These are phyloP conservation scores for Leptosphaerulina australis DNA, from an alignment of 2,329 filamentous ascomycete genomes.

Conservation along the genomic window DNA sequence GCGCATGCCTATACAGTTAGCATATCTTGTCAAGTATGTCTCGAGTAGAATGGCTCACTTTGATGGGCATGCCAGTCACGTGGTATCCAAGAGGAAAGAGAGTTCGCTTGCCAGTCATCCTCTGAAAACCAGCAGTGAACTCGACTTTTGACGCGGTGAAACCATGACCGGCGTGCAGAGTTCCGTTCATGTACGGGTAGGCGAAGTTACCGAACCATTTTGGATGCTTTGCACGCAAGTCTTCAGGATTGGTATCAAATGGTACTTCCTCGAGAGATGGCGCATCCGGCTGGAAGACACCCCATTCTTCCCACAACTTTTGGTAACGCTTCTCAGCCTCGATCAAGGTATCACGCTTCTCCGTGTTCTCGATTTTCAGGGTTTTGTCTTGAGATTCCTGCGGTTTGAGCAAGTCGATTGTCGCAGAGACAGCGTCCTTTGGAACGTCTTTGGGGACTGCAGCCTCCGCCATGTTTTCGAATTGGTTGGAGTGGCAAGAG, in stretches of 20 bases:
- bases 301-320: slow-evolving; percentile 75
- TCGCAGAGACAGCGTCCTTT: slow-evolving; percentile 56
- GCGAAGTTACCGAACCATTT: slow-evolving; percentile 89
- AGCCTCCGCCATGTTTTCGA: slow-evolving; percentile 41
- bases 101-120: slow-evolving; percentile 87
- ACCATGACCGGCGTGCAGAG: slow-evolving; percentile 84
- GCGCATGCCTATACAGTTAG: slow-evolving; percentile 67
- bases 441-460: slow-evolving; percentile 35
- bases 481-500: slow-evolving; percentile 12
- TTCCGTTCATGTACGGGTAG: slow-evolving; percentile 58
- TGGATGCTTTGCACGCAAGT: slow-evolving; percentile 79
- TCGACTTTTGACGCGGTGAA: slow-evolving; percentile 94
- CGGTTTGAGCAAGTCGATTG: slow-evolving; percentile 61
- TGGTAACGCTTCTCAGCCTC: slow-evolving; percentile 92
- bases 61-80: slow-evolving; percentile 93
- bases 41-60: slow-evolving; percentile 49
- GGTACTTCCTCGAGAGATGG: slow-evolving; percentile 80
- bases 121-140: slow-evolving; percentile 82
- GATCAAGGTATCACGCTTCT: slow-evolving; percentile 84
- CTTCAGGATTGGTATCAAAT: slow-evolving; percentile 72
- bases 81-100: slow-evolving; percentile 95
- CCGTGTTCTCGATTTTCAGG: slow-evolving; percentile 74
- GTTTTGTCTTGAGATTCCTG: slow-evolving; percentile 63
- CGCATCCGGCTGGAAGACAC: slow-evolving; percentile 84
- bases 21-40: neutral